Evolutionary conservation across 768 basidiomycete genomes (phyloP).

Genomic region (Mycena maculata): DNA sequence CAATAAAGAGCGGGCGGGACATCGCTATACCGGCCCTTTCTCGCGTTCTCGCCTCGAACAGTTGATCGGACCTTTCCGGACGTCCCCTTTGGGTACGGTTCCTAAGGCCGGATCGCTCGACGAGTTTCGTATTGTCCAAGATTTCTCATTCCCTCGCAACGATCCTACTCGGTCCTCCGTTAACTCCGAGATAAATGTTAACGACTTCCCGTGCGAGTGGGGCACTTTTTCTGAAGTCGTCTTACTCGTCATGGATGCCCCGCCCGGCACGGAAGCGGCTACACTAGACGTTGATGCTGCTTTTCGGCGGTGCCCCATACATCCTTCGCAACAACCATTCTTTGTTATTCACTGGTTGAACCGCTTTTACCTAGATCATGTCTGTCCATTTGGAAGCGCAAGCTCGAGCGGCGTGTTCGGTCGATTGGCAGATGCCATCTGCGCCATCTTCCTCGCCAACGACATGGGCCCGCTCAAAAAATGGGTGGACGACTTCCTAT

Average conservation of each 20-base stretch:
- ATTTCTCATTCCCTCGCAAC: conserved; percentile 33
- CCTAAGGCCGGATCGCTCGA: conserved; percentile 30
- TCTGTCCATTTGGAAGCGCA: conserved; percentile 41
- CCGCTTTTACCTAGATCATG: conserved; percentile 43
- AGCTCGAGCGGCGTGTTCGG: conserved; percentile 47
- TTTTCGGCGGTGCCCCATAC: conserved; percentile 47
- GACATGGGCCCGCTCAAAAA: conserved; percentile 42
- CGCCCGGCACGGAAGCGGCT: conserved; percentile 47
- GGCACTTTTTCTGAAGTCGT: conserved; percentile 44
- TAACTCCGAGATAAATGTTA: conserved; percentile 41
- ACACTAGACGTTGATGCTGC: conserved; percentile 54
- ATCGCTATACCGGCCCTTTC: conserved; percentile 36
- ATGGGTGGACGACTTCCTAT: conserved; percentile 53
- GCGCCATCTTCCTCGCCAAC: conserved; percentile 35
- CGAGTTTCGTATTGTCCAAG: conserved; percentile 40
- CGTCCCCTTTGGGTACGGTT: conserved; percentile 37
- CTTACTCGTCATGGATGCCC: conserved; percentile 42
- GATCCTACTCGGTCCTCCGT: conserved; percentile 34
- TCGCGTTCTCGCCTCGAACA: conserved; percentile 25
- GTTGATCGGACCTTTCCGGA: conserved; percentile 36
- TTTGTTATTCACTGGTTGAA: conserved; percentile 39
- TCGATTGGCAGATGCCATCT: conserved; percentile 42
- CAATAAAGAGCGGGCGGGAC: conserved; percentile 22
- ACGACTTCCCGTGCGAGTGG: conserved; percentile 44
- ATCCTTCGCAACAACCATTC: conserved; percentile 39